A percentile compares a stretch with the other conserved stretches of the same genome.
Conservation (phyloP, 345 rosid genomes). For the Dipteronia dyeriana region DNA sequence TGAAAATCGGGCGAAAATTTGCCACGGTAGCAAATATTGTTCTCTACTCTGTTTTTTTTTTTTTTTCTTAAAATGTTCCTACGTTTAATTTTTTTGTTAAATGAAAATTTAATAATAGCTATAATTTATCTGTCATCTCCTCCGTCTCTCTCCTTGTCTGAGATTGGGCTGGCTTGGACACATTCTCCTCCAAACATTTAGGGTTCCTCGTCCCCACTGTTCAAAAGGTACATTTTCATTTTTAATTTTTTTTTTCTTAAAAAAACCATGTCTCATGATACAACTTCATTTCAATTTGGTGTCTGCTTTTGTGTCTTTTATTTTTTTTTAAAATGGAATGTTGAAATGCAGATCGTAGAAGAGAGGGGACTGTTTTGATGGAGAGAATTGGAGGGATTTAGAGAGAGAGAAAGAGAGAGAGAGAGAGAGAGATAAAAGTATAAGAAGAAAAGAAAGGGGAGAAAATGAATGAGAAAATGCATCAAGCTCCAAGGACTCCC, state of each 20-base stretch:
- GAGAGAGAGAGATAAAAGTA: too few relatives aligned
- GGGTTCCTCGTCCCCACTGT: conserved; percentile 2
- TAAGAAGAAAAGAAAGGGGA: not conserved
- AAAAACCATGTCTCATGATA: too few relatives aligned
- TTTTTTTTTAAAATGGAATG: not conserved
- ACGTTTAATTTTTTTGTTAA: not conserved
- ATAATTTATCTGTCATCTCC: not conserved
- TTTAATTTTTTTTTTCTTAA: too few relatives aligned
- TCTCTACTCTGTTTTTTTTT: not conserved
- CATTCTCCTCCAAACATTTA: not conserved
- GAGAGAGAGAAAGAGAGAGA: too few relatives aligned
- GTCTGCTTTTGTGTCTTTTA: not conserved
- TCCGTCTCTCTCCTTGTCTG: not conserved
- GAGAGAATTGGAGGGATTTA: not conserved
- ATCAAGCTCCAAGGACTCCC: conserved; percentile 30
- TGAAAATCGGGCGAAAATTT: not conserved
- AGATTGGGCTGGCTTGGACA: not conserved
- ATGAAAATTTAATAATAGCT: not conserved
- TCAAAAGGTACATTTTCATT: not conserved
- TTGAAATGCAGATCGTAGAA: not conserved
- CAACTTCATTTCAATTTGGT: too few relatives aligned
- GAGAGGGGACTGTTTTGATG: not conserved
- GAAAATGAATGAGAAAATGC: conserved; percentile 19
- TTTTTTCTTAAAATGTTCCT: not conserved
- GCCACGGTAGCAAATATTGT: not conserved